phyloP scores from a whole-genome alignment of 805 yeast species.

The Cephaloascus albidus region DNA sequence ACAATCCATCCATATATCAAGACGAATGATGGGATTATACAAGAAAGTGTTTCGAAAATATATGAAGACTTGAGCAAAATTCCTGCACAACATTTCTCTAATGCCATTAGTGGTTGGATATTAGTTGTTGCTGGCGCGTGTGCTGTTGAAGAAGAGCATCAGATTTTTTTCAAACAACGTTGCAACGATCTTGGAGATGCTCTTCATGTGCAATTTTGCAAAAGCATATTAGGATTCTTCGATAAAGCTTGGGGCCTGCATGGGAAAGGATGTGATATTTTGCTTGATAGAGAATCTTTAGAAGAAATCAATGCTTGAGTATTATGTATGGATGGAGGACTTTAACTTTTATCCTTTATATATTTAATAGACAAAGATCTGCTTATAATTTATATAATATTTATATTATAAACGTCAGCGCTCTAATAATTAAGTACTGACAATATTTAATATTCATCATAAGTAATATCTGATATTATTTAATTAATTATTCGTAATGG shows the following conservation, averaged over 20 bases:
- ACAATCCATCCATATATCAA: neutral
- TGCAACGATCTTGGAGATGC: neutral
- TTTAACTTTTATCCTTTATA: no score
- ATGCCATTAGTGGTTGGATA: neutral
- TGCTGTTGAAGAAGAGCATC: neutral
- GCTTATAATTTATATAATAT: no score
- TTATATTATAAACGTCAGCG: no score
- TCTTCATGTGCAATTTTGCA: slow-evolving; percentile 1
- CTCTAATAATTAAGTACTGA: no score
- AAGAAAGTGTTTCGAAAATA: neutral
- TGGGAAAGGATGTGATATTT: neutral
- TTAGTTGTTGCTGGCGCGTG: neutral
- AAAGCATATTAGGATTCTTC: neutral
- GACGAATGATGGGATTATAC: neutral
- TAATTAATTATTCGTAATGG: no score
- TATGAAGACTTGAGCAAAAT: neutral
- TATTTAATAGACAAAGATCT: no score
- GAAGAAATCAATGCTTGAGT: slow-evolving; percentile 1
- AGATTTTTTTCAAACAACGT: neutral
- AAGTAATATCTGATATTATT: no score
- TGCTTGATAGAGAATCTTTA: neutral
- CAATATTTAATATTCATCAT: no score
- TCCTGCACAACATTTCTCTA: neutral
- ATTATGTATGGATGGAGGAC: no score
- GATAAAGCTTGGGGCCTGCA: neutral